A percentile compares a stretch with the other conserved stretches of the same genome.
Evolutionary conservation across 345 rosid genomes (phyloP).

Genomic region (Turnera subulata): DNA sequence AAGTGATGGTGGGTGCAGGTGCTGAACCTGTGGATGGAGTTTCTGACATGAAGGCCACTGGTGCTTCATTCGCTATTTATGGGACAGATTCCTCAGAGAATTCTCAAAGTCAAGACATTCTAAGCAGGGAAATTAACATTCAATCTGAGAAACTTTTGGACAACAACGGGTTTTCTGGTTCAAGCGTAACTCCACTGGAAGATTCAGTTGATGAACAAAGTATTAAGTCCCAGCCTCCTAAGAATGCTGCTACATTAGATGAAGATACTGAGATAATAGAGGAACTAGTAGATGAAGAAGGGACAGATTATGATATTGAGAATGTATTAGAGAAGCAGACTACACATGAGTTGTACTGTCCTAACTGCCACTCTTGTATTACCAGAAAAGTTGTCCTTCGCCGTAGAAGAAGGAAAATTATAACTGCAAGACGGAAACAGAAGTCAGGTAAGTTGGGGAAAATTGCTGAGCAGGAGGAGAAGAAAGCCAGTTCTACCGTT

Average conservation of each 20-base stretch:
- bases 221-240: constrained; percentile 5
- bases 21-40: constrained; percentile 23
- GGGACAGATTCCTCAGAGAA: constrained; percentile 14
- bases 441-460: constrained; percentile 18
- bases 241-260: constrained; percentile 16
- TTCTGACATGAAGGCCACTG: constrained; percentile 28
- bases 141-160: constrained; percentile 1
- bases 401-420: constrained; percentile 41
- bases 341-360: constrained; percentile 77
- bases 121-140: constrained; percentile 16
- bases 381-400: constrained; percentile 62
- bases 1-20: constrained; percentile 36
- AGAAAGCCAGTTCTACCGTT: no score
- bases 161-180: constrained; percentile 17
- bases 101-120: constrained; percentile 20
- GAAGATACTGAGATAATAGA: constrained; percentile 33
- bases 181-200: constrained; percentile 21
- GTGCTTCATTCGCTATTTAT: no score
- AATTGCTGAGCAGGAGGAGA: constrained; percentile 8
- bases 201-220: constrained; percentile 3
- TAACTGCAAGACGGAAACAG: constrained; percentile 14
- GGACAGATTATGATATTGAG: constrained; percentile 56
- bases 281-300: constrained; percentile 42
- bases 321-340: constrained; percentile 55
- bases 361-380: constrained; percentile 71